Evolutionary conservation across 1,284 basidiomycete species (phyloP), one percentile per base, ranked within the genome.

Genomic region (Pterulicium gracile): DNA sequence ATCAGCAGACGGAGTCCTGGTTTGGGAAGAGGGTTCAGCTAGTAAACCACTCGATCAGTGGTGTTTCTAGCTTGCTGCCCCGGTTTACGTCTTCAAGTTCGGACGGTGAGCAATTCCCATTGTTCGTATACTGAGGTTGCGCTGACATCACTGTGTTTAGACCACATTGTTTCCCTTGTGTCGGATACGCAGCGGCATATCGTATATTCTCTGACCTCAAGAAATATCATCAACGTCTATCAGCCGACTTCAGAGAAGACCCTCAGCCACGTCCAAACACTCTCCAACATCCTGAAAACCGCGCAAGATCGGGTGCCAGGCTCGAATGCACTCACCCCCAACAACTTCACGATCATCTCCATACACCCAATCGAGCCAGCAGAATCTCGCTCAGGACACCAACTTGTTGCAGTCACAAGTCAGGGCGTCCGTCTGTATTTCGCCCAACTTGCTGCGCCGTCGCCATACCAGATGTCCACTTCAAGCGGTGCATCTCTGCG

Each of bases 1-100:
- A 98, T 63, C 88, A 92, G 57, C 81, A 88, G 51, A 84, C 77
- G 53, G 88, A 94, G 58, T 88, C 88, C 1, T 97, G 93, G 93
- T 95, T 97, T 66, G 88, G 81, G 47, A 91, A 90, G 61, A 71
- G 79, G 45, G 74, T 88, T 44, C 81, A 88, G 55, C 67, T 95
- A 47, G 73, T 88, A 58, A 94, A 95, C 57, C 86, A 88, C 54
- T 85, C 84, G 15, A 67, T 84, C 15, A 76, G 81, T 42, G 76
- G 82, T n/a, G 72, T 89, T 42, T 76, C 80, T 53, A 87, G 81
- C 56, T 66, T 88, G 40, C 68, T 87, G 21, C 86, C 83, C 44
- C 72, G 76, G 35, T 78, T 87, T 55, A 67, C 76, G 34, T 64
- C 73, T 3, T 63, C 76, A 10, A 15, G 10, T 41, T 20, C 39